Base-by-base conservation (phyloP, 164 flowering plant species). In the Platanus orientalis region DNA sequence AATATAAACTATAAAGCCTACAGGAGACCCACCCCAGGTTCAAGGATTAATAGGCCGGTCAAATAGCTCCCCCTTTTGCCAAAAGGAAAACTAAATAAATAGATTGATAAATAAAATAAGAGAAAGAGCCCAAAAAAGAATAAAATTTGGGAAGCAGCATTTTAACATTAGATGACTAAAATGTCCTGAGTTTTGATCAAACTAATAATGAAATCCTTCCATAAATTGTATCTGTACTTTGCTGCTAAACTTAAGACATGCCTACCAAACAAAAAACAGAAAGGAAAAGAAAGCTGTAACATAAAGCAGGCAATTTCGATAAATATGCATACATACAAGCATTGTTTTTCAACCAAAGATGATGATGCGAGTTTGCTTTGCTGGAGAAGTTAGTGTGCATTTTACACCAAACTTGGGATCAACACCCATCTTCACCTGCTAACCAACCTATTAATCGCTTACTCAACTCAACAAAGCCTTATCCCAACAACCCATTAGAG, bases 161-260 rank as follows among this genome's bases (percentile, higher is more conserved):
- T 73, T 69, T 60, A 25, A 51, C 63, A 27, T 17, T 60, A 26
- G 54, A 51, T 64, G 80, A 72, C 78, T 51, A 62, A 63, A 73
- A 69, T 69, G 49, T 62, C 74, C 76, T 32, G 17, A 29, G 36
- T 42, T 64, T 66, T 50, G 49, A 62, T 26, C 20, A 25, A 50
- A 27, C 20, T 60, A 52, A 45, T 54, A 47, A 48, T 12, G 26
- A 53, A 11, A 52, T 50, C 44, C 25, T 42, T 63, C 62, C 47
- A 14, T 14, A 1, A 39, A n/a, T n/a, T n/a, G 14, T 25, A 14
- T 32, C 7, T 32, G 39, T 5, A 32, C 5, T n/a, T n/a, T n/a
- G n/a, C n/a, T n/a, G n/a, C n/a, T n/a, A n/a, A n/a, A n/a, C n/a
- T n/a, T n/a, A n/a, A n/a, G n/a, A n/a, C n/a, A n/a, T n/a, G n/a